A percentile compares a stretch with the other conserved stretches of the same genome.
Evolutionary conservation across 257 asterid species (phyloP).

Genomic region (Verbena officinalis): DNA sequence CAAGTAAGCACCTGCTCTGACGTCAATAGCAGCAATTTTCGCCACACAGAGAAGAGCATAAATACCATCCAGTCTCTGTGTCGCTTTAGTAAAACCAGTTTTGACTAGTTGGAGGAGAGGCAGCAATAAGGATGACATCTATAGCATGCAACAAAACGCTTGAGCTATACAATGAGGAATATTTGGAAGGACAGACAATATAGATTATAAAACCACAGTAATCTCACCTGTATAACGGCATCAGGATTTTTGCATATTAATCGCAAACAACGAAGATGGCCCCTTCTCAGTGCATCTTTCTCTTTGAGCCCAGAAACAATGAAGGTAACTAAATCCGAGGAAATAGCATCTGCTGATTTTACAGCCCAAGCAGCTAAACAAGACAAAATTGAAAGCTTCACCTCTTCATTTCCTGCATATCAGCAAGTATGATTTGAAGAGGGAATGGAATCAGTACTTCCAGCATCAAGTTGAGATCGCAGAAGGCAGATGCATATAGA

Average conservation of each 20-base stretch:
- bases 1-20: constrained; percentile 80
- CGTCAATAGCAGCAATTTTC: constrained; percentile 80
- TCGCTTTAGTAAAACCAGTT: constrained; percentile 91
- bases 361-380: constrained; percentile 83
- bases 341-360: constrained; percentile 71
- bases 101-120: constrained; percentile 93
- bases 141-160: constrained; percentile 30
- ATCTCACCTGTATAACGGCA: constrained; percentile 63
- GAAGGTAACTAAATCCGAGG: constrained; percentile 58
- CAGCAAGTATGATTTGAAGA: constrained; percentile 22
- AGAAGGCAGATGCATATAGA: constrained; percentile 7
- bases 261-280: constrained; percentile 84
- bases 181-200: constrained; percentile 1
- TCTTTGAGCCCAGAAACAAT: constrained; percentile 83
- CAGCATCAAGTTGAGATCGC: constrained; percentile 21
- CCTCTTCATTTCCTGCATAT: constrained; percentile 95
- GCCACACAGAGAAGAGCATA: constrained; percentile 79
- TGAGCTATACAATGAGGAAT: constrained; percentile 24
- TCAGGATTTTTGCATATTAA: constrained; percentile 69
- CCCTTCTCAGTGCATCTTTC: constrained; percentile 89
- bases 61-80: constrained; percentile 93
- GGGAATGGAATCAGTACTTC: constrained; percentile 11
- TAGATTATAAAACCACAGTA: constrained; percentile 16
- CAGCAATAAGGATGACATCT: constrained; percentile 75
- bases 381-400: constrained; percentile 77